Base-by-base conservation (phyloP, 2,329 filamentous ascomycete species). In the Monosporascus sp. region DNA sequence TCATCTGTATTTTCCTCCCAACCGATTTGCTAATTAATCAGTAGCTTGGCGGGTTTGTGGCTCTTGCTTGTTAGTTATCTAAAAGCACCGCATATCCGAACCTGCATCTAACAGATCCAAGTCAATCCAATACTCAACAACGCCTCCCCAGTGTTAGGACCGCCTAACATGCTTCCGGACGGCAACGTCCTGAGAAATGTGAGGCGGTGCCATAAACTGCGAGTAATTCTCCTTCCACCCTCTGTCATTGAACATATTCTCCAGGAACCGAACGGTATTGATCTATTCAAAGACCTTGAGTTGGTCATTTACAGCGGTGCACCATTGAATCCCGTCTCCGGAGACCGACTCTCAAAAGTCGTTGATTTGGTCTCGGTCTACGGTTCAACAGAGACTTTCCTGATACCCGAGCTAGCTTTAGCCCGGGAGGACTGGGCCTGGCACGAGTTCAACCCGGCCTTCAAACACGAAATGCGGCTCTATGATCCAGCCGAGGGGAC, bases 361-460 rank as follows among this genome's bases (percentile, higher is more conserved):
- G 54, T 61, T 17, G 52, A 54, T 18, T 25, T 62, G 0, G 36
- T 58, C 14, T 55, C 55, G 1, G 57, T 54, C 11, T 61, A 55
- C n/a, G 63, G 63, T 1, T 58, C 61, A 0, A 66, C 63, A 2
- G 62, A 66, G 45, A 58, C 51, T 0, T 57, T 53, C 22, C 39
- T 51, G 1, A 34, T 57, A 2, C 63, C 63, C 0, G 56, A 66
- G 49, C 39, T 66, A 1, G 49, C 48, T 3, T 45, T 47, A 7
- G 1, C 42, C 0, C 54, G 48, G 3, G 59, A 63, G 14, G 63
- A 71, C 22, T 71, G 68, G 68, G 44, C 20, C 3, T 72, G 64
- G 49, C 64, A 68, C 8, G 68, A 71, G 49, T 71, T 68, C 61
- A 64, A 62, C n/a, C 62, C 68, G 1, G 18, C 46, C n/a, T 54